phyloP scores from a whole-genome alignment of 352 stramenopile species.

The Thalassiosira livingstoniorum region DNA sequence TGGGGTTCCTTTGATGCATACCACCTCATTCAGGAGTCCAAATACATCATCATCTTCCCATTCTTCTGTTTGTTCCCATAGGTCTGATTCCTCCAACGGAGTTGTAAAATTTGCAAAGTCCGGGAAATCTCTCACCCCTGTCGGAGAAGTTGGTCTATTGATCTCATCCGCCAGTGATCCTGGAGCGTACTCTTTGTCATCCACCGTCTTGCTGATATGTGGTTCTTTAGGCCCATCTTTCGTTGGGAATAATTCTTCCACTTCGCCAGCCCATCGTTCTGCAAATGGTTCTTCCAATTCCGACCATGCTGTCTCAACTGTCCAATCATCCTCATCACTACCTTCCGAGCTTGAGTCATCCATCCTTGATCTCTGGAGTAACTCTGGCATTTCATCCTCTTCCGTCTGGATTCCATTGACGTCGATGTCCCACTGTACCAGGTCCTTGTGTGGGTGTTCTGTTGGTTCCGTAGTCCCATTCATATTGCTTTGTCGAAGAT shows the following conservation, averaged over 20 bases:
- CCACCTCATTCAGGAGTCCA: background rate
- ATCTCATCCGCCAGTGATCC: background rate
- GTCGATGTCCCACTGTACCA: too few species aligned
- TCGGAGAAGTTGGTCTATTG: background rate
- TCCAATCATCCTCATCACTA: too few species aligned
- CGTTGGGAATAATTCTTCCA: background rate
- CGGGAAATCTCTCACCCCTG: background rate
- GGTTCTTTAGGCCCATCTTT: background rate
- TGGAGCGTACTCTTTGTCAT: background rate
- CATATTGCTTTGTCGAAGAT: too few species aligned
- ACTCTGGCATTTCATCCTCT: too few species aligned
- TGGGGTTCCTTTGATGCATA: background rate
- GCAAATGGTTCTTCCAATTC: background rate
- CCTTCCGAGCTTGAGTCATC: too few species aligned
- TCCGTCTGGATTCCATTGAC: too few species aligned
- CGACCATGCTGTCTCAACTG: too few species aligned
- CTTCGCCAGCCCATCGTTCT: background rate
- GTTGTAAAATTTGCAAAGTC: background rate
- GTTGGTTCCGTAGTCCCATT: too few species aligned
- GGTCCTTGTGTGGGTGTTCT: too few species aligned
- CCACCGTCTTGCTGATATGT: background rate
- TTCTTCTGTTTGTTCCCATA: background rate
- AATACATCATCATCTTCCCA: background rate
- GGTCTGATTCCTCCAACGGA: background rate
- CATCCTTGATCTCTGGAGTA: too few species aligned